Evolutionary conservation across 768 basidiomycete genomes (phyloP), one percentile per base, ranked within the genome.

Genomic region (Russula sp.): DNA sequence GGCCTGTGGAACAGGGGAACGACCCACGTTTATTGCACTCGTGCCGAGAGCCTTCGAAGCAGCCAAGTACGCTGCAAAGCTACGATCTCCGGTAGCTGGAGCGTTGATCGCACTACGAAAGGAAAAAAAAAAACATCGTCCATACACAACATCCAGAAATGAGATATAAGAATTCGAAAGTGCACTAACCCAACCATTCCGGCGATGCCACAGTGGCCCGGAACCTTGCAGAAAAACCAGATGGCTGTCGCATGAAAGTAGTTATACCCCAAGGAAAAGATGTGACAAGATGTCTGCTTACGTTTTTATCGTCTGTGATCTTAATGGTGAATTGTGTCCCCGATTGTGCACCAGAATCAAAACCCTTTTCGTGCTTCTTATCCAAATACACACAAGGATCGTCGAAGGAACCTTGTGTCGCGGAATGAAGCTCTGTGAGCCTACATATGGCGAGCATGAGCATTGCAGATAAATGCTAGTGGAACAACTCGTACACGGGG

Each of bases 191-290:
- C 80, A 34, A 82, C 80, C 80, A 82, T 80, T 24, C 83, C 83
- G 59, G 18, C 79, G n/a, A n/a, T n/a, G n/a, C n/a, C 79, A 67
- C 83, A 84, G 70, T 84, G 83, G 4, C 46, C 49, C 14, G 70
- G 56, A 58, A 75, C 72, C 71, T 83, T 82, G 75, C 83, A 84
- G 70, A 79, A 79, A 79, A 79, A 84, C 79, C 80, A 85, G 61
- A 85, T 80, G n/a, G 83, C 82, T 84, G 61, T 18, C 64, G 36
- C 3, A 26, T 44, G 26, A 18, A 16, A 26, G 8, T 26, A 13
- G 40, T 38, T 34, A 58, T 3, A 7, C 14, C 24, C 34, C 7
- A 14, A 5, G 40, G 34, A 26, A 24, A 30, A 50, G 34, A 9
- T 5, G 24, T 24, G n/a, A 26, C 20, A 24, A 54, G 49, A 51